These are phyloP conservation scores for Pseudogymnoascus sp. DNA, from an alignment of 2,329 filamentous ascomycete genomes.

Conservation along the genomic window DNA sequence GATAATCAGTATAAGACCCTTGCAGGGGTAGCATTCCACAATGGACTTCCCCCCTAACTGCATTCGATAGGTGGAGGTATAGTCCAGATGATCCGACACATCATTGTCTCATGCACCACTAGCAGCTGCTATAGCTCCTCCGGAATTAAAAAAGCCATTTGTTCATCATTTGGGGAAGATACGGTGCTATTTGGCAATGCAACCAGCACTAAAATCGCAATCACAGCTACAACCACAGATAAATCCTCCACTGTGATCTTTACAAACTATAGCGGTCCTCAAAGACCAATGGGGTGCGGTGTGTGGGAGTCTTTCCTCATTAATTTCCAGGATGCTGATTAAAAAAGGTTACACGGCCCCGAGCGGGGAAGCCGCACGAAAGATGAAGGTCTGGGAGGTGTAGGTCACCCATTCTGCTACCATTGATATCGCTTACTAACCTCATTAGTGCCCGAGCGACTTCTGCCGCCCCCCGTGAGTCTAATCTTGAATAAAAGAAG, in stretches of 20 bases:
- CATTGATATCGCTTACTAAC: no score
- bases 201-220: slow-evolving; percentile 9
- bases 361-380: no score
- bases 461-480: slow-evolving; percentile 12
- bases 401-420: no score
- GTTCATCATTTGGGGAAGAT: slow-evolving; percentile 1
- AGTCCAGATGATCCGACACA: neutral
- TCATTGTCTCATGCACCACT: slow-evolving; percentile 8
- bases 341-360: no score
- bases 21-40: slow-evolving; percentile 9
- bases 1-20: slow-evolving; percentile 8
- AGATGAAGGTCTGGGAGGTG: no score
- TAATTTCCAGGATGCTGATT: no score
- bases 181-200: neutral
- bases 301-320: no score
- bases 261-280: slow-evolving; percentile 10
- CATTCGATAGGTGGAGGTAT: neutral
- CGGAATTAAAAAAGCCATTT: slow-evolving; percentile 8
- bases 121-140: slow-evolving; percentile 13
- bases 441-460: slow-evolving; percentile 10
- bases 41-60: neutral
- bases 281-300: no score
- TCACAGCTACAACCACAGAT: slow-evolving; percentile 10
- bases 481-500: neutral
- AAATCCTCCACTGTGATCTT: slow-evolving; percentile 11